Base-by-base conservation (phyloP, 2,329 filamentous ascomycete species). In the Alternaria ethzedia region DNA sequence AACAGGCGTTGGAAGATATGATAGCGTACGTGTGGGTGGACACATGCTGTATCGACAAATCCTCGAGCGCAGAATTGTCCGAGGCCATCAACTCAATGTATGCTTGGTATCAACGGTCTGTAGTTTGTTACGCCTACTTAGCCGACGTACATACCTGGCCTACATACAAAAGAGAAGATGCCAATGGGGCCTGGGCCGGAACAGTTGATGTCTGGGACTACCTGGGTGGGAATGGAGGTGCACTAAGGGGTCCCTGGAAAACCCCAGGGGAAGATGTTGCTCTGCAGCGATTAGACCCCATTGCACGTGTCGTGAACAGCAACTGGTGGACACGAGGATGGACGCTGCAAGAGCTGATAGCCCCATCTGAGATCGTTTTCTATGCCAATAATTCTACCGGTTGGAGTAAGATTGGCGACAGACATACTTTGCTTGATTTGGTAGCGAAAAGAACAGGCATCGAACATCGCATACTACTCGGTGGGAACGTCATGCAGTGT, bases 41-140 rank as follows among this genome's bases (percentile, higher is more conserved):
- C 13, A 56, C 41, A 15, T 56, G 41, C 43, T 46, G 54, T 17
- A 56, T 46, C n/a, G 43, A 56, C 2, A 47, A 47, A 10, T 30
- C 25, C 0, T 46, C 41, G 6, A 56, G 54, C 21, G n/a, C 54
- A 11, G 54, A 47, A n/a, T 3, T 46, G 6, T 56, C 54, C 3
- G 43, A 56, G 30, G 54, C 54, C 20, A 46, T 36, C 8, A 56
- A 32, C 3, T 36, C 26, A 13, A 32, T 47, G 54, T 46, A 23
- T 13, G 0, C 9, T 6, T 23, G 43, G 54, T 56, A 47, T n/a
- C 5, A 46, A 17, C 17, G 2, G 2, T 30, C 43, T 5, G 0
- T 23, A 17, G 11, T 46, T 12, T 25, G 43, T 2, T 47, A 47
- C 17, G 26, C 9, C 5, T 56, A 32, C 13, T 15, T 56, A 1